phyloP scores from a whole-genome alignment of 371 early-diverging fungal species.

The Saksenaea vasiformis region DNA sequence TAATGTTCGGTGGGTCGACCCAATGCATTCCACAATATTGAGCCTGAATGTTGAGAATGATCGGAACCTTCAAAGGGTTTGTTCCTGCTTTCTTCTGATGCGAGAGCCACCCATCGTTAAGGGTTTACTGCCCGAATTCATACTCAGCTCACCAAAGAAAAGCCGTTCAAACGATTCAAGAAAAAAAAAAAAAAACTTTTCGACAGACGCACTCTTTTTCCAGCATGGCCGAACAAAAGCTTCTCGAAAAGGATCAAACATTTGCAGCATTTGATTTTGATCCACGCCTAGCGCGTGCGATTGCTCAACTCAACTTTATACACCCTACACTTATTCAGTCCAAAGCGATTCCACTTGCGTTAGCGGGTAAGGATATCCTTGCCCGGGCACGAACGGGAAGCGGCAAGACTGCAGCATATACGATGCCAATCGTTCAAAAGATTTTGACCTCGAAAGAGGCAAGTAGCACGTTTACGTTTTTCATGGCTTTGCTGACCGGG shows the following conservation, averaged over 20 bases:
- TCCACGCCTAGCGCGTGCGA: slow-evolving; percentile 83
- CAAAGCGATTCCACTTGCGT: slow-evolving; percentile 91
- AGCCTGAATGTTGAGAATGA: too few relatives aligned
- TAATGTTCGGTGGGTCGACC: too few relatives aligned
- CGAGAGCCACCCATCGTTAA: too few relatives aligned
- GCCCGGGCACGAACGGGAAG: slow-evolving; percentile 88
- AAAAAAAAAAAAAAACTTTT: too few relatives aligned
- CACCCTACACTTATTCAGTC: slow-evolving; percentile 95
- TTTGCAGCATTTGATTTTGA: slow-evolving; percentile 78
- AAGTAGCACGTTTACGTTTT: slow-evolving; percentile 9
- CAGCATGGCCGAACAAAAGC: slow-evolving; percentile 20
- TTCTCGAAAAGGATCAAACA: slow-evolving; percentile 31
- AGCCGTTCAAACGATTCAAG: too few relatives aligned
- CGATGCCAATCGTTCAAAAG: slow-evolving; percentile 92
- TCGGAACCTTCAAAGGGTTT: too few relatives aligned
- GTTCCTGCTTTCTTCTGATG: too few relatives aligned
- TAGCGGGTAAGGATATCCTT: slow-evolving; percentile 95
- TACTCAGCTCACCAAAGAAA: too few relatives aligned
- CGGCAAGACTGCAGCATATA: slow-evolving; percentile 98
- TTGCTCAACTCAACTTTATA: slow-evolving; percentile 76
- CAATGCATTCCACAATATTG: too few relatives aligned
- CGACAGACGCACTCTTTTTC: background rate
- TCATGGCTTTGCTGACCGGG: background rate
- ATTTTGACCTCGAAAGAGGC: slow-evolving; percentile 75
- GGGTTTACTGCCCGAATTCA: too few relatives aligned